Evolutionary conservation across 495 filamentous ascomycete genomes (phyloP).

Genomic region (Hypoxylon rickii): DNA sequence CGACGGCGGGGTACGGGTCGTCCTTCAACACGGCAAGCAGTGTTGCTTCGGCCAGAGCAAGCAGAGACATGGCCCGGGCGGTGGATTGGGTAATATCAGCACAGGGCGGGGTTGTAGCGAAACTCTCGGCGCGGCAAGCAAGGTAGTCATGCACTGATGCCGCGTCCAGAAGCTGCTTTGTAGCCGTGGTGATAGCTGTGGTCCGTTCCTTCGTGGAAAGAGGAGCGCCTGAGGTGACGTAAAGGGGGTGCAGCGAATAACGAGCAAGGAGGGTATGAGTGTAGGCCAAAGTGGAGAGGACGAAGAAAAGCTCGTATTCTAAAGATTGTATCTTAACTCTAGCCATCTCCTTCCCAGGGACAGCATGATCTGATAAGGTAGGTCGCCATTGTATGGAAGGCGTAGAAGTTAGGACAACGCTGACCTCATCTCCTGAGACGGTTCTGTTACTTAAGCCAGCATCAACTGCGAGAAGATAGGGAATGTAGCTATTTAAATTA

Average conservation of each 20-base stretch:
- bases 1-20: conserved; percentile 83
- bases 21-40: conserved; percentile 89
- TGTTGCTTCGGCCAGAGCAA: conserved; percentile 86
- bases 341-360: conserved; percentile 62
- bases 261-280: conserved; percentile 73
- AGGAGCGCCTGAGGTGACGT: conserved; percentile 58
- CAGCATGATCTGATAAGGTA: conserved; percentile 62
- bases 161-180: conserved; percentile 75
- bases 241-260: conserved; percentile 54
- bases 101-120: conserved; percentile 43
- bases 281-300: conserved; percentile 75
- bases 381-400: conserved; percentile 80
- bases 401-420: conserved; percentile 56
- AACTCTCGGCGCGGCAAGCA: conserved; percentile 48
- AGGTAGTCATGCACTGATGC: conserved; percentile 78
- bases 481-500: conserved; percentile 72
- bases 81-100: conserved; percentile 67
- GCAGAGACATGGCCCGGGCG: conserved; percentile 69
- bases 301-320: conserved; percentile 82
- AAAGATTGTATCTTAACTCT: conserved; percentile 73
- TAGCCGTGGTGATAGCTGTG: conserved; percentile 72
- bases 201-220: conserved; percentile 67
- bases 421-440: conserved; percentile 62
- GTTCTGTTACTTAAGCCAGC: conserved; percentile 61
- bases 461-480: conserved; percentile 77